phyloP scores from a whole-genome alignment of 2,329 filamentous ascomycete species.

The Nemania abortiva region DNA sequence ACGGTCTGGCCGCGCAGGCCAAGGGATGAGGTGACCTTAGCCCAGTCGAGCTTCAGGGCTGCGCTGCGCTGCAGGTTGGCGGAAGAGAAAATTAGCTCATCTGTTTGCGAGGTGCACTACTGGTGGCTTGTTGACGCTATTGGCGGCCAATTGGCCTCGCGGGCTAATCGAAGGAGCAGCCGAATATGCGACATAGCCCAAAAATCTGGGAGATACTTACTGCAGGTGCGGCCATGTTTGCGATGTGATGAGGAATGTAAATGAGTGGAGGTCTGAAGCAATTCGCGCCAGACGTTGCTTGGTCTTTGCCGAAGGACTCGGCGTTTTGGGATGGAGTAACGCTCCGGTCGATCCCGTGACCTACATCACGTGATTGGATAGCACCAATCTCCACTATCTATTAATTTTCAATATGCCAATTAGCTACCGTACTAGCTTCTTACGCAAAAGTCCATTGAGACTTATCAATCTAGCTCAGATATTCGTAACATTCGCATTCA shows the following conservation, averaged over 20 bases:
- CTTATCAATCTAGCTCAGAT: not conserved
- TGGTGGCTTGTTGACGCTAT: constrained; percentile 47
- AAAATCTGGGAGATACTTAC: constrained; percentile 63
- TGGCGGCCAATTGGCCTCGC: constrained; percentile 46
- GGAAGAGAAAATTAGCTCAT: constrained; percentile 68
- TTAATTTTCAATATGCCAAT: too few species aligned
- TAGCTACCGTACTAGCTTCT: not conserved
- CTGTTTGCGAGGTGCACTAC: constrained; percentile 22
- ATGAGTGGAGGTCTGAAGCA: constrained; percentile 62
- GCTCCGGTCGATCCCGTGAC: constrained; percentile 38
- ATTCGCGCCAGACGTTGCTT: constrained; percentile 62
- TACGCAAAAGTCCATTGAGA: not conserved
- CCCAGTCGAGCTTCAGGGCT: constrained; percentile 99
- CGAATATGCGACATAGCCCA: constrained; percentile 40
- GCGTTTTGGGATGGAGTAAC: constrained; percentile 38
- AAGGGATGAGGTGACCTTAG: constrained; percentile 91
- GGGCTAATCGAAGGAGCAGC: not conserved
- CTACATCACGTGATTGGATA: constrained; percentile 41
- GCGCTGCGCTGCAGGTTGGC: constrained; percentile 81
- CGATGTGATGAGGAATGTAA: constrained; percentile 59
- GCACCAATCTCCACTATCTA: too few species aligned
- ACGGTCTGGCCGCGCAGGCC: constrained; percentile 96
- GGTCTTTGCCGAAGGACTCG: constrained; percentile 60
- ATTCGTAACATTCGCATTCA: not conserved
- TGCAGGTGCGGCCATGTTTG: constrained; percentile 77